These are phyloP conservation scores for Vigna angularis DNA, from an alignment of 306 rosid genomes.

Conservation along the genomic window DNA sequence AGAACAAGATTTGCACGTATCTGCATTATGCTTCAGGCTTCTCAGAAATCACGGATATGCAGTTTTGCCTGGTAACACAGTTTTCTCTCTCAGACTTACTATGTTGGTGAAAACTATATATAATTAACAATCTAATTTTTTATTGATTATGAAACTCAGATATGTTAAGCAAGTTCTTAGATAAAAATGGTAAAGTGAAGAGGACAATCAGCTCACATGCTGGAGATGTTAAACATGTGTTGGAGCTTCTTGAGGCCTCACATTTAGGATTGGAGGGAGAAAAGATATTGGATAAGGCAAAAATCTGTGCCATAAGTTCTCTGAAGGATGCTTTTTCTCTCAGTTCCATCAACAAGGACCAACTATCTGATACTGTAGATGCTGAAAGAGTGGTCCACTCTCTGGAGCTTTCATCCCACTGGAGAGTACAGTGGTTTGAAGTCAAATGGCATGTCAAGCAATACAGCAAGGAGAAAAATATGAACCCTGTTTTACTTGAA, in stretches of 20 bases:
- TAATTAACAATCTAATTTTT: not conserved
- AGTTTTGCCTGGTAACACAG: constrained; percentile 55
- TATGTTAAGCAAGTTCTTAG: constrained; percentile 38
- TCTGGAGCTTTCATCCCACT: constrained; percentile 59
- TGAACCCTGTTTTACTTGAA: constrained; percentile 45
- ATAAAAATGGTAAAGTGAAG: constrained; percentile 22
- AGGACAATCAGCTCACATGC: not conserved
- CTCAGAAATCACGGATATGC: constrained; percentile 58
- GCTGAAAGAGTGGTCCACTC: constrained; percentile 48
- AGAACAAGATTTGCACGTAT: constrained; percentile 41
- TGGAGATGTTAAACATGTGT: constrained; percentile 27
- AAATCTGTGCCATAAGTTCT: not conserved
- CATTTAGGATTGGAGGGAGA: constrained; percentile 58
- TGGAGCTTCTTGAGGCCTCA: constrained; percentile 61
- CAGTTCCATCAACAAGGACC: not conserved
- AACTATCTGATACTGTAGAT: not conserved
- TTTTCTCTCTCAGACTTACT: not conserved
- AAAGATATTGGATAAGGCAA: constrained; percentile 41
- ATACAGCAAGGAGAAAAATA: constrained; percentile 11
- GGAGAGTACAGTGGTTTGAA: constrained; percentile 73
- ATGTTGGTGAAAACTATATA: not conserved
- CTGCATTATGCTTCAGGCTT: constrained; percentile 60
- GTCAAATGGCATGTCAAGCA: constrained; percentile 57
- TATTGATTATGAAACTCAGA: constrained; percentile 42
- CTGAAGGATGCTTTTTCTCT: constrained; percentile 34